Percentiles rank a stretch among this genome's conserved stretches.
phyloP scores from a whole-genome alignment of 257 asterid species.

The Petrea volubilis region DNA sequence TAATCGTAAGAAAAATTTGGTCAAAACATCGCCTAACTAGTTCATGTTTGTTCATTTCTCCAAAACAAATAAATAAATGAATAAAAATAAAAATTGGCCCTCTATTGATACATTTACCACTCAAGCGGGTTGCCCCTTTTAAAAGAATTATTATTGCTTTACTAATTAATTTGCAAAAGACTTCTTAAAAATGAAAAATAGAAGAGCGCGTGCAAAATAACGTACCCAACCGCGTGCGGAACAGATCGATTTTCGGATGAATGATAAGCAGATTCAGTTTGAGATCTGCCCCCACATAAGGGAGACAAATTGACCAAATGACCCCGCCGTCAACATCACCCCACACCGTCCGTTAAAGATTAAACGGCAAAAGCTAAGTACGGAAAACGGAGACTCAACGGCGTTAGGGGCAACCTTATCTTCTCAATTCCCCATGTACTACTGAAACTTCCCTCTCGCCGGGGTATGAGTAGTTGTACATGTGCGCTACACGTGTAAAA shows the following conservation, averaged over 20 bases:
- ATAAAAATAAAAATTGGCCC: too few relatives aligned
- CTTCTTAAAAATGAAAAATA: neutral
- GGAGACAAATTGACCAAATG: constrained; percentile 38
- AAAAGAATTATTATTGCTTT: neutral
- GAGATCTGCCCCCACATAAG: constrained; percentile 37
- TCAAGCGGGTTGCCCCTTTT: too few relatives aligned
- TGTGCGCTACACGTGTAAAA: constrained; percentile 17
- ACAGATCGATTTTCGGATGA: neutral
- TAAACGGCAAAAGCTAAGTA: neutral
- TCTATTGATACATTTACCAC: too few relatives aligned
- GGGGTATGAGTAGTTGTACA: constrained; percentile 11
- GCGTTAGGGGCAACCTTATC: constrained; percentile 36
- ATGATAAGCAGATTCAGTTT: constrained; percentile 25
- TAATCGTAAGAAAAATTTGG: too few relatives aligned
- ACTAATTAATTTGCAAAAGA: neutral
- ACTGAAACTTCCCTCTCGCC: constrained; percentile 1
- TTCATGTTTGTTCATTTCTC: too few relatives aligned
- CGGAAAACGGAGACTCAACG: constrained; percentile 22
- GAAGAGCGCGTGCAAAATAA: neutral
- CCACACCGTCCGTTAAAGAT: constrained; percentile 21
- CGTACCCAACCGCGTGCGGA: constrained; percentile 1
- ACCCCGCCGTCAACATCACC: constrained; percentile 31
- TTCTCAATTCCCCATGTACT: constrained; percentile 38
- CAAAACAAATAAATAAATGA: too few relatives aligned
- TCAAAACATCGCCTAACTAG: too few relatives aligned